Percentiles rank a stretch among this genome's conserved stretches.
phyloP scores from a whole-genome alignment of 2,329 filamentous ascomycete species.

The Aureobasidium sp. region DNA sequence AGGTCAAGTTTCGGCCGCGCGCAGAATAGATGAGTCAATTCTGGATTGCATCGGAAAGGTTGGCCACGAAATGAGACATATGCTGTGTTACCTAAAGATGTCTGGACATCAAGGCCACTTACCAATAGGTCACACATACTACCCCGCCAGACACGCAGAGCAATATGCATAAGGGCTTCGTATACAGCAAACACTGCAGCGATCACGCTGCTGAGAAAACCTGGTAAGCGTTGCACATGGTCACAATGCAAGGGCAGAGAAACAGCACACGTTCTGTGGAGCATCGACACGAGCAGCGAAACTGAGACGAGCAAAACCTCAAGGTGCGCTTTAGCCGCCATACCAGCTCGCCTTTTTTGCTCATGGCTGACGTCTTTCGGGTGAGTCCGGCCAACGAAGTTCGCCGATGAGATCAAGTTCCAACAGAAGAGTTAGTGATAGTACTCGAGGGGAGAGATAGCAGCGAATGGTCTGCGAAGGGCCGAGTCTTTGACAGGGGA shows the following conservation, averaged over 20 bases:
- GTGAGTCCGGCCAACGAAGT: neutral
- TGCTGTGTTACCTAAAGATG: neutral
- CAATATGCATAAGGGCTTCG: neutral
- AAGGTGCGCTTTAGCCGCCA: neutral
- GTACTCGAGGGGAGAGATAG: neutral
- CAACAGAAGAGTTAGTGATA: neutral
- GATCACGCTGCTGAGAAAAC: slow-evolving; percentile 1
- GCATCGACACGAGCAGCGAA: slow-evolving; percentile 2
- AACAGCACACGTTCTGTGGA: neutral
- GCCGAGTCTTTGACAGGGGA: neutral
- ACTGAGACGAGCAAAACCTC: neutral
- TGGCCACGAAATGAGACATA: neutral
- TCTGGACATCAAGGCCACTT: neutral
- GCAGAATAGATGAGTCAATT: neutral
- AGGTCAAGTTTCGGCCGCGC: neutral
- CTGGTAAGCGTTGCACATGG: slow-evolving; percentile 9
- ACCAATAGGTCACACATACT: neutral
- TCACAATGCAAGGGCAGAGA: slow-evolving; percentile 6
- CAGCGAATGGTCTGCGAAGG: neutral
- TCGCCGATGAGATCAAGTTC: neutral
- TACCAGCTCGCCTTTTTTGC: neutral
- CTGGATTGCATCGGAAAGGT: neutral
- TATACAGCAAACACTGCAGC: slow-evolving; percentile 9
- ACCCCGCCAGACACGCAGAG: neutral
- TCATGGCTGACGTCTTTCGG: neutral